Evolutionary conservation across 2,329 filamentous ascomycete genomes (phyloP).

Genomic region (Podosphaera xanthii): DNA sequence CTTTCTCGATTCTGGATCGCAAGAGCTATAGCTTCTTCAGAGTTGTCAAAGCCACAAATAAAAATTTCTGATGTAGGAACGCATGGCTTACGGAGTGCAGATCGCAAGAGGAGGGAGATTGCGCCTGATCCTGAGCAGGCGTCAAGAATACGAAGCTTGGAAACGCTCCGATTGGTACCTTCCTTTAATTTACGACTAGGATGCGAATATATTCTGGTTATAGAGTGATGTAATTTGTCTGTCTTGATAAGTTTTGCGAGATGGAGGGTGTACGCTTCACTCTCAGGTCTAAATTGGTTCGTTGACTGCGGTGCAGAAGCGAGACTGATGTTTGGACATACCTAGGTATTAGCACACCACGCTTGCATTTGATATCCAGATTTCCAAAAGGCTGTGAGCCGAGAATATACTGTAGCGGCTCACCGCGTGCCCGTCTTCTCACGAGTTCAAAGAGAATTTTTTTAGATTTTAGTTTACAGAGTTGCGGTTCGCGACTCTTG

Average conservation of each 20-base stretch:
- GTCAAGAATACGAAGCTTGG: slow-evolving; percentile 44
- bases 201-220: background rate
- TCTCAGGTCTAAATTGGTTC: slow-evolving; percentile 30
- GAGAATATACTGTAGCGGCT: slow-evolving; percentile 74
- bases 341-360: slow-evolving; percentile 70
- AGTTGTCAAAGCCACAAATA: slow-evolving; percentile 59
- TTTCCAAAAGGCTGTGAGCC: slow-evolving; percentile 73
- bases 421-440: slow-evolving; percentile 30
- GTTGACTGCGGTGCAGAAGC: slow-evolving; percentile 3
- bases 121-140: slow-evolving; percentile 83
- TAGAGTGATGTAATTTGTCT: background rate
- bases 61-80: background rate
- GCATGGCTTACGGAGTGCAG: slow-evolving; percentile 24
- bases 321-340: slow-evolving; percentile 14
- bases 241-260: slow-evolving; percentile 19
- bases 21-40: slow-evolving; percentile 37
- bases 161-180: background rate
- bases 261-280: slow-evolving; percentile 41
- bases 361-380: slow-evolving; percentile 53
- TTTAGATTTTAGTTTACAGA: slow-evolving; percentile 4
- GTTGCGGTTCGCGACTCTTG: background rate
- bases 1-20: slow-evolving; percentile 37
- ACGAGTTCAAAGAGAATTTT: slow-evolving; percentile 21
- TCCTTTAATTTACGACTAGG: background rate
- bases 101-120: slow-evolving; percentile 56